These are phyloP conservation scores for Psidium guajava DNA, from an alignment of 345 rosid genomes.

Conservation along the genomic window DNA sequence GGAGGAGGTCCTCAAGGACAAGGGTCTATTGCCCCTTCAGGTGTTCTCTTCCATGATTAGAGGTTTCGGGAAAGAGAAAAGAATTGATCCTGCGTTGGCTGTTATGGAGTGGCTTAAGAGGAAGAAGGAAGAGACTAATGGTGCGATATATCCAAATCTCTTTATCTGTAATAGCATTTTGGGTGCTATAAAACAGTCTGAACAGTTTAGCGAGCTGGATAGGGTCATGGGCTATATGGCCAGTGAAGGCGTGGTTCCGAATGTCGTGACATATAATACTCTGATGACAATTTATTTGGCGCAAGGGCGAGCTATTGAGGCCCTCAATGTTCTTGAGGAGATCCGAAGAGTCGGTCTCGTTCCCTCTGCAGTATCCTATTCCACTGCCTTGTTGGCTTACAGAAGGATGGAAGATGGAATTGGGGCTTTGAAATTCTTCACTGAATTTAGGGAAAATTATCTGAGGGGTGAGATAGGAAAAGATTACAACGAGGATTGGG, in stretches of 20 bases:
- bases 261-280: conserved; percentile 66
- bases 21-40: conserved; percentile 51
- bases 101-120: conserved; percentile 78
- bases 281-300: conserved; percentile 64
- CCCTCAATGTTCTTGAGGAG: conserved; percentile 56
- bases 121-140: conserved; percentile 55
- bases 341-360: conserved; percentile 43
- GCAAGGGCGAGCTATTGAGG: conserved; percentile 41
- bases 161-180: conserved; percentile 68
- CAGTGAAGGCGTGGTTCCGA: conserved; percentile 48
- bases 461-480: conserved; percentile 44
- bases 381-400: conserved; percentile 69
- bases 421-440: conserved; percentile 67
- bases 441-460: conserved; percentile 50
- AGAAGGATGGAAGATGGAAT: conserved; percentile 69
- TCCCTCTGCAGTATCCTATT: conserved; percentile 66
- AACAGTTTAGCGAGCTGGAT: conserved; percentile 30
- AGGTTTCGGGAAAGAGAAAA: conserved; percentile 61
- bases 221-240: conserved; percentile 56
- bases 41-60: conserved; percentile 59
- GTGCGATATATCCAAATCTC: conserved; percentile 48
- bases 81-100: conserved; percentile 51
- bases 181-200: conserved; percentile 58
- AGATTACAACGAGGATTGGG: conserved; percentile 37
- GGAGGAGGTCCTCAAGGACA: conserved; percentile 59